phyloP scores from a whole-genome alignment of 108 stramenopile species.

The Bacterosira constricta region DNA sequence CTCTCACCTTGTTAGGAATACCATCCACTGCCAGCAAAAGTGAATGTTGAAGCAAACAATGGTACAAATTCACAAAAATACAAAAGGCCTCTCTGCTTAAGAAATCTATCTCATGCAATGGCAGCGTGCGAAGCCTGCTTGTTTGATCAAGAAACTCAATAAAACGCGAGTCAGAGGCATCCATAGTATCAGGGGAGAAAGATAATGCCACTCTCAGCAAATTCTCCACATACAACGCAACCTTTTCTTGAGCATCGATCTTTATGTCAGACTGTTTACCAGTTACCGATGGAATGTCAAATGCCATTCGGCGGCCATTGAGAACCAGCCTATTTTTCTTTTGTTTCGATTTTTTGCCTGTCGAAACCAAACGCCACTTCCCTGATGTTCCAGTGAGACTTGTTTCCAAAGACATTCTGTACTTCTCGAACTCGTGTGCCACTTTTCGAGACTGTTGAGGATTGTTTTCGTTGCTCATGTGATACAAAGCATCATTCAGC shows the following conservation, averaged over 20 bases:
- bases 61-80: conserved; percentile 93
- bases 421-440: conserved; percentile 69
- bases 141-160: conserved; percentile 87
- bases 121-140: conserved; percentile 69
- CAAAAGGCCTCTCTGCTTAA: conserved; percentile 71
- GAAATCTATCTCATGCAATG: conserved; percentile 73
- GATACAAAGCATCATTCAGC: conserved; percentile 51
- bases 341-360: conserved; percentile 53
- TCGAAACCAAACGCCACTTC: conserved; percentile 74
- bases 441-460: conserved; percentile 53
- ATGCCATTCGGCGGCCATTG: conserved; percentile 75
- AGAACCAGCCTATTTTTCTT: conserved; percentile 65
- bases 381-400: conserved; percentile 59
- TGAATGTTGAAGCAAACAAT: conserved; percentile 90
- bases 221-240: conserved; percentile 57
- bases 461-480: conserved; percentile 21
- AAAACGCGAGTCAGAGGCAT: conserved; percentile 66
- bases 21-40: conserved; percentile 87
- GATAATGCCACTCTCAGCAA: conserved; percentile 66
- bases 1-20: conserved; percentile 66
- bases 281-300: conserved; percentile 55
- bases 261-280: conserved; percentile 19
- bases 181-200: conserved; percentile 70
- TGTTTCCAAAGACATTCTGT: conserved; percentile 67
- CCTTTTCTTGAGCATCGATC: neutral